Evolutionary conservation across 2,329 filamentous ascomycete genomes (phyloP), one percentile per base, ranked within the genome.

Genomic region (Xylaria sp.): DNA sequence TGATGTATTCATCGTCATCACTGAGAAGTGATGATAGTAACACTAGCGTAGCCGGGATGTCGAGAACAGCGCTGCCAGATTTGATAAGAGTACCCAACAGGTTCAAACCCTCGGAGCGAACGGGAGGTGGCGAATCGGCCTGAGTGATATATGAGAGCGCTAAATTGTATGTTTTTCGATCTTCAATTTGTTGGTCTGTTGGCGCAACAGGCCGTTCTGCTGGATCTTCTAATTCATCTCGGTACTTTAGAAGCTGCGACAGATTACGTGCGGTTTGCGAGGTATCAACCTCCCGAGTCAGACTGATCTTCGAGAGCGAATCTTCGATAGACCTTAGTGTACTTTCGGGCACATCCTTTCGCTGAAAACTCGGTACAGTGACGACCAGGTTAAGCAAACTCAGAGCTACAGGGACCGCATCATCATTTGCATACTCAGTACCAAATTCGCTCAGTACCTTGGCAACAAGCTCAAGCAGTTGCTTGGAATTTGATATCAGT

Each of bases 1-100:
- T 91, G 68, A 93, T 89, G 75, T 90, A 94, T 65, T 92, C 90
- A 65, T 93, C 92, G 6, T 85, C 82, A 58, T 92, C 90, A 68
- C 86, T 84, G 1, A 93, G 81, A 0, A 93, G 82, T 10, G 86
- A 88, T 0, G 89, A 88, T 62, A 93, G 82, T 1, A 92, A 82
- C 6, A 90, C 86, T 0, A 91, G 81, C 3, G 89, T 83, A 1
- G 89, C 86, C 0, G 88, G 88, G n/a, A 93, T 85, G 74, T 93
- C 90, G 17, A 93, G 77, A 10, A 90, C 81, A 0, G 89, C 79
- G 49, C 88, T 88, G 46, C 83, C 80, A 0, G 84, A 78, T 28
- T 82, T 72, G 46, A 93, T 85, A 9, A 93, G 81, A 2, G 77
- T 79, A 0, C 87, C 87, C 11, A 92, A 78, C 1, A 92, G 80